Evolutionary conservation across 2,329 filamentous ascomycete species (phyloP).

Genomic region (Chrysosporium queenslandicum): DNA sequence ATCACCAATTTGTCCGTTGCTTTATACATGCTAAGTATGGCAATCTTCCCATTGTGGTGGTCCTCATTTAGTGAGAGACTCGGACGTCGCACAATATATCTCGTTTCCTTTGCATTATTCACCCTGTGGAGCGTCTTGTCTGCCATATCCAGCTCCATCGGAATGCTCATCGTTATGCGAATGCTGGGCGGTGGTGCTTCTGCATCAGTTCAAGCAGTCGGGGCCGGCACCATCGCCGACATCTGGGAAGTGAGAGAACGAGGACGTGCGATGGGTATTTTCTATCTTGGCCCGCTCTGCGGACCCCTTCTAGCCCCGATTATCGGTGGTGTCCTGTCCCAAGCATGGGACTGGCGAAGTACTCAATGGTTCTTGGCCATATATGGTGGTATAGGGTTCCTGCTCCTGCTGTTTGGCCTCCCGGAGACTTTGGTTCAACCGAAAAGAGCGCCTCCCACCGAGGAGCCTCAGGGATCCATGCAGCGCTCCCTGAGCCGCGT

Average conservation of each 20-base stretch:
- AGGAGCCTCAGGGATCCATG: slow-evolving; percentile 14
- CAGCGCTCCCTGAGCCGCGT: slow-evolving; percentile 40
- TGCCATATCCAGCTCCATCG: slow-evolving; percentile 58
- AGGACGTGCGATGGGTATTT: slow-evolving; percentile 70
- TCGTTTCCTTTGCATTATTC: slow-evolving; percentile 63
- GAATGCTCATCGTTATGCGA: slow-evolving; percentile 68
- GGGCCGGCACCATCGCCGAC: slow-evolving; percentile 73
- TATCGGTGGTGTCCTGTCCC: slow-evolving; percentile 61
- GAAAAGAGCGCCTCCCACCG: slow-evolving; percentile 16
- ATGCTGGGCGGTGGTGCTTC: slow-evolving; percentile 64
- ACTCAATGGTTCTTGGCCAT: slow-evolving; percentile 69
- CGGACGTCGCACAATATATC: slow-evolving; percentile 68
- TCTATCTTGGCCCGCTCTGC: slow-evolving; percentile 68
- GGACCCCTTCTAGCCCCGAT: slow-evolving; percentile 68
- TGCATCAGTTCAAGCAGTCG: slow-evolving; percentile 71
- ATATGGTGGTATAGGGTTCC: slow-evolving; percentile 48
- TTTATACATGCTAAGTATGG: slow-evolving; percentile 73
- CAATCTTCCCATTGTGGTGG: slow-evolving; percentile 81
- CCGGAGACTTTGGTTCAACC: slow-evolving; percentile 34
- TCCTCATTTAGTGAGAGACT: slow-evolving; percentile 63
- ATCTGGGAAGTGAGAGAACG: slow-evolving; percentile 65
- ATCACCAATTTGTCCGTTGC: slow-evolving; percentile 66
- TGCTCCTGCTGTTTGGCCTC: slow-evolving; percentile 36
- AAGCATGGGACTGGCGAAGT: slow-evolving; percentile 61
- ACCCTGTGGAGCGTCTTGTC: slow-evolving; percentile 59